Evolutionary conservation across 345 rosid species (phyloP).

Genomic region (Euphorbia peplus): DNA sequence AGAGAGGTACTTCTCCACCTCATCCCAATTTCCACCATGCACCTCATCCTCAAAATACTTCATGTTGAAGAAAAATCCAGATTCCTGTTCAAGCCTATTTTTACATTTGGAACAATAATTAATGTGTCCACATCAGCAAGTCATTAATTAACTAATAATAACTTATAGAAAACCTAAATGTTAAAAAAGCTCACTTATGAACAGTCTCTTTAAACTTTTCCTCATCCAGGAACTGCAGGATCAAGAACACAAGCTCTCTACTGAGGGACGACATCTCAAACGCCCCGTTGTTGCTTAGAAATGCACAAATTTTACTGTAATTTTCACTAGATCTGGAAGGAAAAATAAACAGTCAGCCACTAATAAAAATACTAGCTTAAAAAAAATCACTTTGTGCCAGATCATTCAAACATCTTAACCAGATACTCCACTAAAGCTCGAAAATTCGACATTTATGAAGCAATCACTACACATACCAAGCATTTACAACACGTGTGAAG

Average conservation of each 20-base stretch:
- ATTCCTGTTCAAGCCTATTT: conserved; percentile 96
- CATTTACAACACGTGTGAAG: conserved; percentile 1
- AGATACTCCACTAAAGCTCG: conserved; percentile 16
- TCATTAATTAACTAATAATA: background rate
- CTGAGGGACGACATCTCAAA: conserved; percentile 88
- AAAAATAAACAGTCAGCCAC: conserved; percentile 26
- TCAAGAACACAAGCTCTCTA: conserved; percentile 98
- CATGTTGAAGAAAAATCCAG: conserved; percentile 99
- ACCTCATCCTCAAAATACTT: conserved; percentile 99
- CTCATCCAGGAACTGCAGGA: conserved; percentile 97
- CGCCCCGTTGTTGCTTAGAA: conserved; percentile 37
- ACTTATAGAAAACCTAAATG: background rate
- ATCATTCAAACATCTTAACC: conserved; percentile 35
- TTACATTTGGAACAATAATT: conserved; percentile 22
- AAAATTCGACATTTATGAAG: conserved; percentile 17
- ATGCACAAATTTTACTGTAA: conserved; percentile 26
- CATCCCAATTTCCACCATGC: conserved; percentile 96
- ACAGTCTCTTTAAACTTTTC: conserved; percentile 99
- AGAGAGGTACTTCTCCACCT: conserved; percentile 93
- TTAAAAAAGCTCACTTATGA: conserved; percentile 59
- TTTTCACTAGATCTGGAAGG: conserved; percentile 72
- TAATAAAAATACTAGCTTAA: conserved; percentile 13
- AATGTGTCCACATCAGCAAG: conserved; percentile 21
- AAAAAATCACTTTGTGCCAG: conserved; percentile 29
- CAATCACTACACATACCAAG: background rate